A percentile compares a stretch with the other conserved stretches of the same genome.
Evolutionary conservation across 2,329 filamentous ascomycete species (phyloP).

Genomic region (Intubia oerlemansii): DNA sequence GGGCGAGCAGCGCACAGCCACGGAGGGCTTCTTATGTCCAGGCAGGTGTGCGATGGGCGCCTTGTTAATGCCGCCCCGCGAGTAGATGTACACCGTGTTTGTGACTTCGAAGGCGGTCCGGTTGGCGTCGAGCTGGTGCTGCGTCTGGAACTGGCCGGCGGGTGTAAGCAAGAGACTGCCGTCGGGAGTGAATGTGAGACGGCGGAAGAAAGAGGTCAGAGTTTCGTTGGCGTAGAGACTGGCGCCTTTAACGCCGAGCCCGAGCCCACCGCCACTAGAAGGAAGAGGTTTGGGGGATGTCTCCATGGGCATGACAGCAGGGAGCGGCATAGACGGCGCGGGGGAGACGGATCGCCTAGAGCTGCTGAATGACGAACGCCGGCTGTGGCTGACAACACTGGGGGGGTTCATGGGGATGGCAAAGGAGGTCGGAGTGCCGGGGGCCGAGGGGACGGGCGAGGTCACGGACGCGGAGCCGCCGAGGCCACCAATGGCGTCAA

Average conservation of each 20-base stretch:
- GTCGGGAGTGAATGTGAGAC: conserved; percentile 85
- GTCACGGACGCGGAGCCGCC: conserved; percentile 24
- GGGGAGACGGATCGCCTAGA: conserved; percentile 76
- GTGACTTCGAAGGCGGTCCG: conserved; percentile 70
- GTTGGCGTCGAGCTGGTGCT: conserved; percentile 36
- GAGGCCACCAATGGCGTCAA: conserved; percentile 25
- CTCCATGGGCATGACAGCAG: conserved; percentile 86
- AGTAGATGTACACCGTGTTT: conserved; percentile 98
- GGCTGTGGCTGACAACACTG: conserved; percentile 67
- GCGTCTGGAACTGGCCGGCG: conserved; percentile 81
- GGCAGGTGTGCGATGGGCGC: conserved; percentile 87
- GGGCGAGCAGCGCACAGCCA: conserved; percentile 87
- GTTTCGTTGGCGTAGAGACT: conserved; percentile 94
- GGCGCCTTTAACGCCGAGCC: conserved; percentile 54
- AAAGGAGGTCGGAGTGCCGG: conserved; percentile 78
- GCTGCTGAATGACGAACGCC: conserved; percentile 83
- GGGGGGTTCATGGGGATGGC: conserved; percentile 93
- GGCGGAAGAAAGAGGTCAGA: conserved; percentile 86
- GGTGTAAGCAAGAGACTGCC: conserved; percentile 86
- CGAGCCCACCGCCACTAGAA: conserved; percentile 16
- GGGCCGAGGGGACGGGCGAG: conserved; percentile 76
- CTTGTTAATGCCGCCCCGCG: conserved; percentile 86
- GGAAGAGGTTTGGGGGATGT: conserved; percentile 68
- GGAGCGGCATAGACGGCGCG: conserved; percentile 79
- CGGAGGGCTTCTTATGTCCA: conserved; percentile 93